Base-by-base conservation (phyloP, 2,329 filamentous ascomycete genomes). In the Nemania abortiva region DNA sequence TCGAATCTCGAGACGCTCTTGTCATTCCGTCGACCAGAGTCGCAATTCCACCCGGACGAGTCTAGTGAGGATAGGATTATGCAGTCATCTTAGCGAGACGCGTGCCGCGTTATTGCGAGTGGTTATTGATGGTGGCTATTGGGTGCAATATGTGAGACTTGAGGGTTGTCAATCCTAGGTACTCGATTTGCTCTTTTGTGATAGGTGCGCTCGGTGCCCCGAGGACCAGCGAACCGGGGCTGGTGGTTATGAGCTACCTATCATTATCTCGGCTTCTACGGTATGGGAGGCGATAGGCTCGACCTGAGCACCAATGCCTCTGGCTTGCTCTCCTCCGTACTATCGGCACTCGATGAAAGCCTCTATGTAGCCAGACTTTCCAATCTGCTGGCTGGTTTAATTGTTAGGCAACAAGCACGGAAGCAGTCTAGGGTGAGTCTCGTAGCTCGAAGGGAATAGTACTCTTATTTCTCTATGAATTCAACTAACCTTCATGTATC, bases 71-170 rank as follows among this genome's bases (percentile, higher is more conserved):
- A 47, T 50, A 24, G 22, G 29, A 22, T 24, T 27, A 66, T 66
- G 52, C 64, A 57, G 57, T 57, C 58, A 62, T 61, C 58, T 29
- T 56, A 15, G 29, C 20, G 22, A 18, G 50, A 52, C n/a, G 15
- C 13, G 20, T 29, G 24, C 42, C 18, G n/a, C 24, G 6, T 18
- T 13, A n/a, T n/a, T 27, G 24, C 24, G 2, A 42, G 22, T 24
- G 39, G n/a, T 22, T 4, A 24, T 42, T 31, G 1, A 47, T 29
- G 27, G 34, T 37, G 13, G 34, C 24, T 15, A 65, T 53, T 45
- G 47, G 24, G n/a, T 20, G 6, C 11, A 9, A 54, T 6, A 54
- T 6, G 2, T n/a, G 52, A 24, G 15, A 34, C 27, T 34, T n/a
- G 20, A 27, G 34, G 11, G 49, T 18, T 10, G 24, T 15, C 18